phyloP scores from a whole-genome alignment of 306 rosid genomes.

The Dalbergia cultrata region DNA sequence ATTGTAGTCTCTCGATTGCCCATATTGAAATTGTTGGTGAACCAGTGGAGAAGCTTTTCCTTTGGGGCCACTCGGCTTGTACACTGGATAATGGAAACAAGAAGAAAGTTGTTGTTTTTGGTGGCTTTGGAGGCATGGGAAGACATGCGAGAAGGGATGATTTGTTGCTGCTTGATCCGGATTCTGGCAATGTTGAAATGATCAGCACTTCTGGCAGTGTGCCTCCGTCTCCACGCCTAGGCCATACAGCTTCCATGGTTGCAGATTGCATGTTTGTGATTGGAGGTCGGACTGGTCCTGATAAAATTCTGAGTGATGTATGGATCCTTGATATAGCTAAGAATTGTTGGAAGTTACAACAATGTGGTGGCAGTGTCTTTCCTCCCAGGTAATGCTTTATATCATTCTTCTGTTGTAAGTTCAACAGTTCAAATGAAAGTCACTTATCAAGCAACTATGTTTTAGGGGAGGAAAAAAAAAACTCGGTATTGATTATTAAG shows the following conservation, averaged over 20 bases:
- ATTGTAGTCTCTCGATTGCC: conserved; percentile 60
- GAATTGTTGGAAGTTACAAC: conserved; percentile 67
- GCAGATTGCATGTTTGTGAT: conserved; percentile 75
- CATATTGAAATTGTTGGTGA: conserved; percentile 70
- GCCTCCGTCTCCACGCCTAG: conserved; percentile 73
- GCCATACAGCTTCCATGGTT: conserved; percentile 79
- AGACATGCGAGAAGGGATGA: conserved; percentile 85
- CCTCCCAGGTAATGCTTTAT: conserved; percentile 73
- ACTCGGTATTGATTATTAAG: not conserved
- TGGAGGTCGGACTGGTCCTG: conserved; percentile 92
- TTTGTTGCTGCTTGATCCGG: conserved; percentile 66
- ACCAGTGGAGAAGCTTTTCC: conserved; percentile 71
- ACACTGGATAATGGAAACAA: conserved; percentile 41
- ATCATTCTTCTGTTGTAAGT: conserved; percentile 12
- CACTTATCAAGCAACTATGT: conserved; percentile 12
- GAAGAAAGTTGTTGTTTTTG: conserved; percentile 66
- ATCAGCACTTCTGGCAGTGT: conserved; percentile 50
- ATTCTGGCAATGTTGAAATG: conserved; percentile 59
- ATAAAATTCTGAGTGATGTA: conserved; percentile 75
- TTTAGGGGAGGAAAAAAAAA: not conserved
- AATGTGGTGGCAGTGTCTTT: conserved; percentile 66
- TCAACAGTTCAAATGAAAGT: conserved; percentile 9
- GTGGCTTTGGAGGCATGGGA: conserved; percentile 97
- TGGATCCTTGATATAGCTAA: conserved; percentile 67
- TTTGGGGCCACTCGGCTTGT: conserved; percentile 94